Percentiles rank a stretch among this genome's conserved stretches.
Evolutionary conservation across 495 filamentous ascomycete genomes (phyloP).

Genomic region (Penicillium maclennaniae): DNA sequence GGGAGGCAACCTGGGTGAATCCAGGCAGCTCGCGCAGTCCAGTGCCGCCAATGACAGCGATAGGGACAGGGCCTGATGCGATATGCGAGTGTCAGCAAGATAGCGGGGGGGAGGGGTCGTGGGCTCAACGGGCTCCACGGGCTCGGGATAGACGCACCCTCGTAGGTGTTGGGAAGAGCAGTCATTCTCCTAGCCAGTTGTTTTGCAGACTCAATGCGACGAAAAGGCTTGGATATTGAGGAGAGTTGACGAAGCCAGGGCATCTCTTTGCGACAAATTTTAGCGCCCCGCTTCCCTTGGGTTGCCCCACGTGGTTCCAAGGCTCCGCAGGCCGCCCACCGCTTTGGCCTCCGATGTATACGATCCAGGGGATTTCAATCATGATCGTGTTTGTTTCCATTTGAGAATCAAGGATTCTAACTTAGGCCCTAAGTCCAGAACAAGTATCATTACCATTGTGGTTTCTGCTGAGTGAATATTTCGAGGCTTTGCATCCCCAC

Average conservation of each 20-base stretch:
- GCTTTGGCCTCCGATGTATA: background rate
- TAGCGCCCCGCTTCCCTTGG: constrained; percentile 20
- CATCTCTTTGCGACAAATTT: constrained; percentile 16
- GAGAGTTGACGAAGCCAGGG: constrained; percentile 22
- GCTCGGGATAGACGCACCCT: constrained; percentile 36
- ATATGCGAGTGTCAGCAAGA: constrained; percentile 10
- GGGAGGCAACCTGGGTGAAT: constrained; percentile 75
- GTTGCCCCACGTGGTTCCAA: constrained; percentile 18
- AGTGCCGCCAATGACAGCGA: constrained; percentile 96
- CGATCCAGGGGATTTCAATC: too few species aligned
- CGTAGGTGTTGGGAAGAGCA: constrained; percentile 52
- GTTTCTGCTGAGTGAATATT: too few species aligned
- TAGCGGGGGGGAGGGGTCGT: constrained; percentile 23
- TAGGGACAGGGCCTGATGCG: constrained; percentile 66
- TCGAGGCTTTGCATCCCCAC: too few species aligned
- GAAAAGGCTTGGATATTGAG: constrained; percentile 29
- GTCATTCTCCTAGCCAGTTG: constrained; percentile 49
- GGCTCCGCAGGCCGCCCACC: constrained; percentile 17
- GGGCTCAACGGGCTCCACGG: background rate
- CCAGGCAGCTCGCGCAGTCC: constrained; percentile 69
- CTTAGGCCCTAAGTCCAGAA: too few species aligned
- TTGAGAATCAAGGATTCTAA: too few species aligned
- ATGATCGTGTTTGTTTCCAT: too few species aligned
- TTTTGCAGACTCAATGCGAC: constrained; percentile 33
- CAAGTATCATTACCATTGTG: too few species aligned